Conservation (phyloP, 2,329 filamentous ascomycete species). For the Penicillium sp. region DNA sequence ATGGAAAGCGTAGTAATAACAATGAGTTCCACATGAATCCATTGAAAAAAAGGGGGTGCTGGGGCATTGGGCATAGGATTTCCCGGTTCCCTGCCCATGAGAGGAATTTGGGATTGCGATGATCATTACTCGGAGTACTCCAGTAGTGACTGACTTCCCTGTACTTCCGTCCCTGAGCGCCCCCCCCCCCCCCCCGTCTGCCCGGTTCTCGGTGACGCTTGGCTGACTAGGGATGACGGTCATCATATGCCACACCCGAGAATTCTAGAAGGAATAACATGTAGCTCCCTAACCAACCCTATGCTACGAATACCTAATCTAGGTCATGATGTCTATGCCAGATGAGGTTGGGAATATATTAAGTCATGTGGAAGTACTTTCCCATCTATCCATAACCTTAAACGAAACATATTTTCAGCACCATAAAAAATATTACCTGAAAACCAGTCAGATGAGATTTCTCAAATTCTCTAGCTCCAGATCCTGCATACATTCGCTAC, state of each 20-base stretch:
- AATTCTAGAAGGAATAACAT: background rate
- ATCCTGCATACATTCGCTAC: background rate
- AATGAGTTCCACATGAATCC: conserved; percentile 6
- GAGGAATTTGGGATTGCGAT: conserved; percentile 20
- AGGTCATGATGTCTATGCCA: no score
- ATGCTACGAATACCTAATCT: no score
- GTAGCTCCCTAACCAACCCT: no score
- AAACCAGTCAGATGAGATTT: background rate
- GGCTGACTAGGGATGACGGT: conserved; percentile 14
- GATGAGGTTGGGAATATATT: no score
- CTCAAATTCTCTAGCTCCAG: background rate
- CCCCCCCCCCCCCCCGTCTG: no score
- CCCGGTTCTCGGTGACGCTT: conserved; percentile 17
- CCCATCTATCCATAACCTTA: background rate
- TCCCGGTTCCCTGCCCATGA: conserved; percentile 17
- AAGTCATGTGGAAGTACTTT: no score
- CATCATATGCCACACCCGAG: background rate
- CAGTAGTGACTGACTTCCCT: background rate
- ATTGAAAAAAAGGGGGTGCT: conserved; percentile 14
- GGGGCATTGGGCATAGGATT: conserved; percentile 5
- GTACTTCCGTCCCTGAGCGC: conserved; percentile 15
- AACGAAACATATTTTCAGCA: background rate
- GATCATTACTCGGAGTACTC: conserved; percentile 19
- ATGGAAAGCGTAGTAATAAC: background rate
- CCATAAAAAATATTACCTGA: no score